Evolutionary conservation across 1,284 basidiomycete genomes (phyloP), one percentile per base, ranked within the genome.

Genomic region (Volvariella volvacea): DNA sequence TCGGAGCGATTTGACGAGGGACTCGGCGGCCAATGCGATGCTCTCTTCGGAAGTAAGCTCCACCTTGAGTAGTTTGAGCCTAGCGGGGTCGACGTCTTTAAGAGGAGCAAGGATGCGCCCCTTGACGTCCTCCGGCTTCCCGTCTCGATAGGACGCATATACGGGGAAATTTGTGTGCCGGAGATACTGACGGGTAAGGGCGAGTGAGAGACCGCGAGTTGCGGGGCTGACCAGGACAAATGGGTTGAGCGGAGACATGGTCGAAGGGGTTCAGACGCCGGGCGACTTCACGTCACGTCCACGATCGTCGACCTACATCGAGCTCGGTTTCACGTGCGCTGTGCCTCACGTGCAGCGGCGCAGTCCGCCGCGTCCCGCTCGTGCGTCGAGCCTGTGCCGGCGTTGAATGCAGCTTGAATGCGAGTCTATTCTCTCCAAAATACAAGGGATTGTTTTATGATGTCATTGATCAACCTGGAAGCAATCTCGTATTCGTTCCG

Each of bases 161-260:
- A 82, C 70, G 1, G 77, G 76, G 15, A 77, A 57, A 8, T 60
- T 56, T 4, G 76, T 78, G 1, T 66, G 70, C 39, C 63, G 63
- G 22, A 80, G 66, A 48, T 73, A 71, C 52, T 76, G 70, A n/a
- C 76, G 68, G 12, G 75, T 71, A 22, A 82, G 63, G 1, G 76
- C 75, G 21, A 78, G 66, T 8, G 75, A 76, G 10, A 80, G 64
- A 9, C 76, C 76, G 17, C 76, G 65, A 10, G 72, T 74, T 0
- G 74, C 69, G 16, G 67, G 65, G 16, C 67, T 58, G 25, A 78
- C 60, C 43, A 78, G 64, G 51, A 72, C 55, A 50, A 76, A 77
- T 1, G 69, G 71, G 34, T 53, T 61, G 25, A 12, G 6, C 8
- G 55, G 50, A 22, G 50, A 32, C 56, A 58, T 59, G 39, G 31